These are phyloP conservation scores for Physocladia obscura DNA, from an alignment of 192 early-diverging fungal species.

Conservation along the genomic window DNA sequence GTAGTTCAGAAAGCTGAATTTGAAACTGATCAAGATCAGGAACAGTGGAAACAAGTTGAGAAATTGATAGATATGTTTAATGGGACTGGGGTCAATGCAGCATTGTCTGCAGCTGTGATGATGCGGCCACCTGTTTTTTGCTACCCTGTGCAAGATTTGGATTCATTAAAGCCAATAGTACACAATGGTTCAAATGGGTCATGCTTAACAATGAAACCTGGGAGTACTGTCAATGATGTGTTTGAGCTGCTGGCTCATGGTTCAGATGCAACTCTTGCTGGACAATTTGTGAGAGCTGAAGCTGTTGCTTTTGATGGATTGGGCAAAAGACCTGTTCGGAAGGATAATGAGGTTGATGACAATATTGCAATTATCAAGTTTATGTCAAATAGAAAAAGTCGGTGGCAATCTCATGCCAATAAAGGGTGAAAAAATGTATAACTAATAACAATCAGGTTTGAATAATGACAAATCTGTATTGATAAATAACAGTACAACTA, in stretches of 20 bases:
- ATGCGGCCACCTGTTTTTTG: conserved; percentile 23
- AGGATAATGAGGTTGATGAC: conserved; percentile 28
- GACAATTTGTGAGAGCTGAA: conserved; percentile 32
- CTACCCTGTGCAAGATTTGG: conserved; percentile 30
- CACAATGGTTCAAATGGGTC: background rate
- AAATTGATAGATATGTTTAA: background rate
- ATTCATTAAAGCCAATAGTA: background rate
- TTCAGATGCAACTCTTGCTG: conserved; percentile 6
- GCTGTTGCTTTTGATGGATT: conserved; percentile 5
- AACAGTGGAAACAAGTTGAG: conserved; percentile 6
- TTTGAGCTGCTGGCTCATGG: conserved; percentile 25
- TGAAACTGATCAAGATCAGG: background rate
- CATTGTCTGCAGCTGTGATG: conserved; percentile 32
- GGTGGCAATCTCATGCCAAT: no score
- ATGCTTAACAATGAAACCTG: conserved; percentile 27
- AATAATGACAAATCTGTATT: no score
- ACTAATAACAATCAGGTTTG: no score
- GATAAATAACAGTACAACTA: no score
- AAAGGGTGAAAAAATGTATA: no score
- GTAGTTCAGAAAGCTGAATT: background rate
- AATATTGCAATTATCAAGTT: conserved; percentile 12
- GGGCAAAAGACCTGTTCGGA: conserved; percentile 1
- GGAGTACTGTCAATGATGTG: conserved; percentile 27
- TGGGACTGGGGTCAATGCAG: conserved; percentile 21
- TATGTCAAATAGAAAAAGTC: conserved; percentile 35